Evolutionary conservation across 805 yeast genomes (phyloP), one percentile per base, ranked within the genome.

Genomic region (Kregervanrija pseudodelftensis): DNA sequence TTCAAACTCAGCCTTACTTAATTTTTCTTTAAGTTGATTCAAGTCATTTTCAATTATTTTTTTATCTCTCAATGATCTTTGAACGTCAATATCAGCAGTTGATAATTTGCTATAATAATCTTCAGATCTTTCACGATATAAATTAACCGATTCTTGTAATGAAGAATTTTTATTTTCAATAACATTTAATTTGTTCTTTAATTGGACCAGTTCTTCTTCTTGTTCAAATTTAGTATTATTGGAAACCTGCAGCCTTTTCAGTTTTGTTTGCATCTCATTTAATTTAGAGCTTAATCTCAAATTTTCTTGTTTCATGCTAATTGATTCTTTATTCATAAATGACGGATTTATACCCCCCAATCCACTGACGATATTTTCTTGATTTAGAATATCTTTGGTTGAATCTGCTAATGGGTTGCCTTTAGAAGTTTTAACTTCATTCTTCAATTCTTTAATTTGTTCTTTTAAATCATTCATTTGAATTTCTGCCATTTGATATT

Each of bases 91-190:
- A 57, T 90, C 96, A 2, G 93, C 90, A 41, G 77, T 74, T 55
- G 88, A 95, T 22, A 89, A 68, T 55, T 85, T 85, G 46, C 72
- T 70, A 53, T 74, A 78, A 58, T 86, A 84, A 49, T 81, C 84
- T 33, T 85, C 90, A 32, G 95, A 79, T 49, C 95, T 74, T 13
- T 69, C 63, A 56, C 80, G 82, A 63, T 85, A 88, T 31, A 83
- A 66, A 34, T 76, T 77, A 15, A 82, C 65, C 30, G 76, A 72
- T 34, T 74, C 70, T 1, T 69, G 59, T 30, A 87, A 64, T 30
- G 86, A 82, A 2, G 59, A 55, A 51, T 78, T 80, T 54, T 78
- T 81, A n/a, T 69, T 58, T 35, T 68, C 70, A 12, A 82, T 62
- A 2, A 81, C 73, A 38, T 80, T 80, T 17, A 84, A 61, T 45